A percentile compares a stretch with the other conserved stretches of the same genome.
phyloP scores from a whole-genome alignment of 352 stramenopile genomes.

The Phytopythium montanum region DNA sequence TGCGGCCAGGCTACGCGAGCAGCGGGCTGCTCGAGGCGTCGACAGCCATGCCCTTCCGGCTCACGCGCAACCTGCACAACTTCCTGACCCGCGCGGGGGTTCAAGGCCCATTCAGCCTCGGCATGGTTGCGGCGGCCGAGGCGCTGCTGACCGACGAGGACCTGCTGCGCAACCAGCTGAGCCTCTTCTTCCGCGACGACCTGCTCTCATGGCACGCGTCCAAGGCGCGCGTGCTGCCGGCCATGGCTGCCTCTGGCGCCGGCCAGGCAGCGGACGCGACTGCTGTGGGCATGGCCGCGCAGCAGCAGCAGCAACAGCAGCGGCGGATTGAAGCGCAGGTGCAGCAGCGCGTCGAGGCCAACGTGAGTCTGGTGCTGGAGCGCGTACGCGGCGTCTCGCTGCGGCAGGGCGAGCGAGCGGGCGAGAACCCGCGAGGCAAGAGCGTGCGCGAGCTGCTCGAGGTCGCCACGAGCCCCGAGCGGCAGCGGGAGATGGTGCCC shows the following conservation, averaged over 20 bases:
- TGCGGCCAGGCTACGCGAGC: conserved; percentile 81
- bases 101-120: conserved; percentile 81
- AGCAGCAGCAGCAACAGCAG: conserved; percentile 27
- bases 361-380: conserved; percentile 81
- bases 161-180: conserved; percentile 83
- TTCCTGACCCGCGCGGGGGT: conserved; percentile 85
- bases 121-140: conserved; percentile 78
- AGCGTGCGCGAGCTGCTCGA: conserved; percentile 78
- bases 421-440: conserved; percentile 56
- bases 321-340: conserved; percentile 74
- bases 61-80: conserved; percentile 87
- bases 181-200: conserved; percentile 87
- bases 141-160: conserved; percentile 82
- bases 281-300: background rate
- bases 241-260: conserved; percentile 12
- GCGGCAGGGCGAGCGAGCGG: conserved; percentile 52
- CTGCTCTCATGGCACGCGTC: conserved; percentile 85
- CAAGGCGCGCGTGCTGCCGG: conserved; percentile 64
- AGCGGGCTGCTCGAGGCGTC: conserved; percentile 77
- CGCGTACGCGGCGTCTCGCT: conserved; percentile 73
- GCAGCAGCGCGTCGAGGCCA: conserved; percentile 82
- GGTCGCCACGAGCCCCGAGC: conserved; percentile 76
- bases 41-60: conserved; percentile 85
- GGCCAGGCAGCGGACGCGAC: conserved; percentile 21
- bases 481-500: conserved; percentile 83